phyloP scores from a whole-genome alignment of 106 monocot genomes.

The Apostasia ramifera region DNA sequence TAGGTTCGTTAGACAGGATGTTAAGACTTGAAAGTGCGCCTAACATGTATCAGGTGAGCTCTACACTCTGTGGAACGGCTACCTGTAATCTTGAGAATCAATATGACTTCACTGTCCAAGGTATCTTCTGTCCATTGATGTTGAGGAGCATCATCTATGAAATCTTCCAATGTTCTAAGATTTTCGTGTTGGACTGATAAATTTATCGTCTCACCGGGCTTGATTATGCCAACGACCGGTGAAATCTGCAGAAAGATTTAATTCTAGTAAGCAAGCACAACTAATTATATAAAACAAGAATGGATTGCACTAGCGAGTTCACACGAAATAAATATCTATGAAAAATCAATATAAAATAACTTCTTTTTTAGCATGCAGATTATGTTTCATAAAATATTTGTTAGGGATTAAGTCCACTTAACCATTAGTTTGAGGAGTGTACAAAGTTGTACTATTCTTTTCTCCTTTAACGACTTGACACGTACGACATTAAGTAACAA shows the following conservation, averaged over 20 bases:
- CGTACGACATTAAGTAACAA: too few relatives aligned
- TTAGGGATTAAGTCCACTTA: too few relatives aligned
- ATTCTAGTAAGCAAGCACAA: neutral
- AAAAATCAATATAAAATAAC: too few relatives aligned
- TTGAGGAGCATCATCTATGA: slow-evolving; percentile 32
- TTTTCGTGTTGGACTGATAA: slow-evolving; percentile 41
- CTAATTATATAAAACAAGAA: too few relatives aligned
- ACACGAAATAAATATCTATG: too few relatives aligned
- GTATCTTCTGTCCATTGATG: slow-evolving; percentile 39
- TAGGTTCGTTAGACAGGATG: too few relatives aligned
- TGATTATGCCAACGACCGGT: slow-evolving; percentile 47
- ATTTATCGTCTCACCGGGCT: slow-evolving; percentile 38
- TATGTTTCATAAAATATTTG: too few relatives aligned
- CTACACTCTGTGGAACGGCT: slow-evolving; percentile 20
- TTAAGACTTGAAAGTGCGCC: slow-evolving; percentile 5
- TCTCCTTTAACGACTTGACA: too few relatives aligned
- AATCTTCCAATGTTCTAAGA: slow-evolving; percentile 25
- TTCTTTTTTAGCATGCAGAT: too few relatives aligned
- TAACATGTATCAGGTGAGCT: slow-evolving; percentile 26
- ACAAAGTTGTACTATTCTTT: too few relatives aligned
- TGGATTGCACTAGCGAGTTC: too few relatives aligned
- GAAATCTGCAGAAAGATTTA: slow-evolving; percentile 17
- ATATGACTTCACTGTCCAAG: slow-evolving; percentile 34
- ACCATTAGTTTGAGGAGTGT: too few relatives aligned
- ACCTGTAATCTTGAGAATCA: slow-evolving; percentile 33